Evolutionary conservation across 2,329 filamentous ascomycete species (phyloP).

Genomic region (Stemphylium lycopersici): DNA sequence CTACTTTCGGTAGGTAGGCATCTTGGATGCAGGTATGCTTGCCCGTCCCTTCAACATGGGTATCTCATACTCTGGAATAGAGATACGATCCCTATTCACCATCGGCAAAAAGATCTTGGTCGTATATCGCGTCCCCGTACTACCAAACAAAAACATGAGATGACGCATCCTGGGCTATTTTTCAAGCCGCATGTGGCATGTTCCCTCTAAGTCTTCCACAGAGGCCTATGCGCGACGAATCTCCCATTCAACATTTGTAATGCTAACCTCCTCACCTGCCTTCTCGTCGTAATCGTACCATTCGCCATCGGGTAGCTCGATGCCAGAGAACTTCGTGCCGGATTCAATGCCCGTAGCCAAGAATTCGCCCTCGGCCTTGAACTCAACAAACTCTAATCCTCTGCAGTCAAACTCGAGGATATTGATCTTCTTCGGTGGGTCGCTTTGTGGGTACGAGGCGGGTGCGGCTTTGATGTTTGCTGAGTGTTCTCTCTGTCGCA

Average conservation of each 20-base stretch:
- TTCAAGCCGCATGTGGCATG: no score
- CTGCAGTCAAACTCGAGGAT: conserved; percentile 93
- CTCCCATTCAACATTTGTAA: conserved; percentile 87
- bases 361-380: conserved; percentile 94
- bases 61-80: no score
- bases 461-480: conserved; percentile 81
- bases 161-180: no score
- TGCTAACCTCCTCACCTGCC: conserved; percentile 86
- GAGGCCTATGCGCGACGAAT: conserved; percentile 68
- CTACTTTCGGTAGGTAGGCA: no score
- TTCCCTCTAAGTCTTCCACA: not conserved
- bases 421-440: conserved; percentile 76
- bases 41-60: no score
- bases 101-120: no score
- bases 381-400: conserved; percentile 89
- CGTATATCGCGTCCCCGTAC: no score
- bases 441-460: conserved; percentile 70
- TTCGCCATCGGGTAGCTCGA: conserved; percentile 87
- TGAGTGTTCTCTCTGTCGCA: conserved; percentile 76
- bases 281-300: conserved; percentile 99
- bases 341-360: conserved; percentile 82
- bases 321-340: conserved; percentile 76
- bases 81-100: no score
- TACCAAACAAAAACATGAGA: no score
- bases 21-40: no score